phyloP scores from a whole-genome alignment of 1,139 yeast species.

The Torulaspora pretoriensis region DNA sequence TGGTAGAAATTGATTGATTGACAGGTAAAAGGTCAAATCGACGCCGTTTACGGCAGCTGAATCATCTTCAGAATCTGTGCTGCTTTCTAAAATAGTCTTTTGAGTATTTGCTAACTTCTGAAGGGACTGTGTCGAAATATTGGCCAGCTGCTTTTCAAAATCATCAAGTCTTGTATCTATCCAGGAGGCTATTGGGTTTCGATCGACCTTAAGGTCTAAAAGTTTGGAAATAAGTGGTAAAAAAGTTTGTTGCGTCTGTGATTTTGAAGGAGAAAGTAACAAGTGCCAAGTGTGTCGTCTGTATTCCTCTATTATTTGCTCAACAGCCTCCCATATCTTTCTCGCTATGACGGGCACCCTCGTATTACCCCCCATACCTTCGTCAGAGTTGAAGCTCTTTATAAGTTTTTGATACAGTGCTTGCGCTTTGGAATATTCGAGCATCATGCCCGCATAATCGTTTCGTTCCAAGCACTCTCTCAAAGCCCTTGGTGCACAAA shows the following conservation, averaged over 20 bases:
- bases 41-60: slow-evolving; percentile 24
- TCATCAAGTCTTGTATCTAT: slow-evolving; percentile 45
- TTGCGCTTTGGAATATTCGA: slow-evolving; percentile 61
- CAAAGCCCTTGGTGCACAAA: slow-evolving; percentile 67
- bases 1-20: slow-evolving; percentile 24
- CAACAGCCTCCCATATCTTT: slow-evolving; percentile 66
- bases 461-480: slow-evolving; percentile 50
- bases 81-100: slow-evolving; percentile 34
- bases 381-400: slow-evolving; percentile 10
- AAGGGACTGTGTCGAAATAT: slow-evolving; percentile 33
- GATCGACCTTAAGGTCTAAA: slow-evolving; percentile 47
- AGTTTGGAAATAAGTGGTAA: slow-evolving; percentile 55
- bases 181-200: slow-evolving; percentile 66
- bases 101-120: slow-evolving; percentile 39
- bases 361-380: slow-evolving; percentile 11
- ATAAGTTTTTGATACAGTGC: slow-evolving; percentile 33
- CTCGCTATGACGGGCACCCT: slow-evolving; percentile 38
- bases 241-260: slow-evolving; percentile 44
- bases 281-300: slow-evolving; percentile 59
- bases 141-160: slow-evolving; percentile 40
- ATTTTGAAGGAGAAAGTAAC: slow-evolving; percentile 40
- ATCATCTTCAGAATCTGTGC: slow-evolving; percentile 25
- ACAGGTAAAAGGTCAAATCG: slow-evolving; percentile 28
- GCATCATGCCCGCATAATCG: slow-evolving; percentile 67
- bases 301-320: slow-evolving; percentile 58